A percentile compares a stretch with the other conserved stretches of the same genome.
These are phyloP conservation scores for Fusarium equiseti DNA, from an alignment of 2,329 filamentous ascomycete genomes.

Conservation along the genomic window DNA sequence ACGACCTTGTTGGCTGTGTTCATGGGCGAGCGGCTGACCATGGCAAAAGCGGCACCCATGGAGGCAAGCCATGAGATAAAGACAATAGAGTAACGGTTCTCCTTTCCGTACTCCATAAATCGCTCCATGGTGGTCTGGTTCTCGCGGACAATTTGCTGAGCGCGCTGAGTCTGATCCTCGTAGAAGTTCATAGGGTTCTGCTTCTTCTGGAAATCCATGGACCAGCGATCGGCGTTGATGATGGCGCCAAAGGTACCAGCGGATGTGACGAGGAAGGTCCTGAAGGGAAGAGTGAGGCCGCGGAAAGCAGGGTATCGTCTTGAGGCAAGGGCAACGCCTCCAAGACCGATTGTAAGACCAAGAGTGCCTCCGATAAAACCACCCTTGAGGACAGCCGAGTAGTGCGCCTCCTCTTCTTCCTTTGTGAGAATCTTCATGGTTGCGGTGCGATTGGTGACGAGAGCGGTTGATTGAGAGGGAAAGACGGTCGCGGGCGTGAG, in stretches of 20 bases:
- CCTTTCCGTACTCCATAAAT: slow-evolving; percentile 77
- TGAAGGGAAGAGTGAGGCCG: slow-evolving; percentile 87
- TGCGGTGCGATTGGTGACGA: slow-evolving; percentile 45
- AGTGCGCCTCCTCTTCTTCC: slow-evolving; percentile 91
- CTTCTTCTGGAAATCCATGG: slow-evolving; percentile 73
- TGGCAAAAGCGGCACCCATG: slow-evolving; percentile 78
- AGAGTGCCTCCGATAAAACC: slow-evolving; percentile 78
- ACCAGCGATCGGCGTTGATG: slow-evolving; percentile 82
- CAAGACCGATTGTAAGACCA: slow-evolving; percentile 75
- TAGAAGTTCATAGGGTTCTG: slow-evolving; percentile 77
- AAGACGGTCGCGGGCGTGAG: neutral
- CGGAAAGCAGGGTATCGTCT: slow-evolving; percentile 83
- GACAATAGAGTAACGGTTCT: slow-evolving; percentile 90
- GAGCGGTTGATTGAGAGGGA: neutral
- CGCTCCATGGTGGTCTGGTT: slow-evolving; percentile 70
- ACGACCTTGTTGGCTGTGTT: slow-evolving; percentile 87
- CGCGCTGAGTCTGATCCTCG: slow-evolving; percentile 71
- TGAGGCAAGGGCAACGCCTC: slow-evolving; percentile 75
- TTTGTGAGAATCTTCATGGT: slow-evolving; percentile 95
- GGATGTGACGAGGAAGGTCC: slow-evolving; percentile 88
- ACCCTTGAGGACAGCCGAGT: slow-evolving; percentile 82
- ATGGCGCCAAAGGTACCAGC: slow-evolving; percentile 88
- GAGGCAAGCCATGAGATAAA: slow-evolving; percentile 83
- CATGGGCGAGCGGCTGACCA: slow-evolving; percentile 83
- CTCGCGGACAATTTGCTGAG: slow-evolving; percentile 65